phyloP scores from a whole-genome alignment of 441 rosid genomes.

The Euphorbia corollata region DNA sequence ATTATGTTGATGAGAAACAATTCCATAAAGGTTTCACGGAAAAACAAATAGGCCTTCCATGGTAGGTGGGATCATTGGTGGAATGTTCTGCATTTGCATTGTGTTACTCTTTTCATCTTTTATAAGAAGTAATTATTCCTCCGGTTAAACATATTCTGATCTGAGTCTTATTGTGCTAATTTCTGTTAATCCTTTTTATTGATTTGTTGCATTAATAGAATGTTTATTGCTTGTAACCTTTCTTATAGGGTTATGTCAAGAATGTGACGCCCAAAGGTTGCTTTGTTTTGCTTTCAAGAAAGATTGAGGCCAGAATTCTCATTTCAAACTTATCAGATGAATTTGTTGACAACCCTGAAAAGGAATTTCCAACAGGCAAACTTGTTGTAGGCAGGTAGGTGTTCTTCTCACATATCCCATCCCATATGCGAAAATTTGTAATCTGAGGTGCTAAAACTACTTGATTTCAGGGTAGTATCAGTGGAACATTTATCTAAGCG shows the following conservation, averaged over 20 bases:
- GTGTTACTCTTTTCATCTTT: not conserved
- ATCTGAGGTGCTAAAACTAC: conserved; percentile 22
- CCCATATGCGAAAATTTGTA: conserved; percentile 10
- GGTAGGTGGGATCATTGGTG: not conserved
- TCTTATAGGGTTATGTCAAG: conserved; percentile 85
- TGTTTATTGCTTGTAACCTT: not conserved
- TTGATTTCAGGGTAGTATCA: conserved; percentile 55
- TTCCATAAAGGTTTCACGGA: too few relatives aligned
- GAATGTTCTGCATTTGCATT: not conserved
- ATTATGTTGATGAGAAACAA: too few relatives aligned
- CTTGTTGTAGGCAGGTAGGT: conserved; percentile 76
- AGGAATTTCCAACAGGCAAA: conserved; percentile 83
- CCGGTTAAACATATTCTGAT: not conserved
- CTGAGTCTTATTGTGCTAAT: not conserved
- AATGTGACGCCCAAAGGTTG: conserved; percentile 79
- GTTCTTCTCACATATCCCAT: not conserved
- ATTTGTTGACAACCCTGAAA: conserved; percentile 58
- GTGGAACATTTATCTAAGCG: conserved; percentile 82
- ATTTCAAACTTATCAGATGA: conserved; percentile 71
- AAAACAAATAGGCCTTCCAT: too few relatives aligned
- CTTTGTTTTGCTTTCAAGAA: conserved; percentile 76
- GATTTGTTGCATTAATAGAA: not conserved
- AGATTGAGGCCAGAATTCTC: conserved; percentile 79
- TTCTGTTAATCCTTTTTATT: not conserved
- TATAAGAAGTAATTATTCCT: not conserved